phyloP scores from a whole-genome alignment of 495 filamentous ascomycete species.

The Podospora fimiseda region DNA sequence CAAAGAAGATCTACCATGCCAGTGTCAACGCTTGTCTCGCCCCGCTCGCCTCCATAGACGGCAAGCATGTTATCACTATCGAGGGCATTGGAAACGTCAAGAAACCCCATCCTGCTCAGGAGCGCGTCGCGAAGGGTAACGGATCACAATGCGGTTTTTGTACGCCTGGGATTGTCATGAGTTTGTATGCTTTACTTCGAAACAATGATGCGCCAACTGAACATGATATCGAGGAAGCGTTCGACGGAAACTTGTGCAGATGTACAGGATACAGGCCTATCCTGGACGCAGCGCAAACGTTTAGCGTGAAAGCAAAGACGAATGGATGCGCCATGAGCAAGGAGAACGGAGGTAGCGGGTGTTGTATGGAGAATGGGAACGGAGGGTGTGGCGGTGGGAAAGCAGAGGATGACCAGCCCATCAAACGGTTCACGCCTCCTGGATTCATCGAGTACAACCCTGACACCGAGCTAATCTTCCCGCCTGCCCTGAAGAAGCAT shows the following conservation, averaged over 20 bases:
- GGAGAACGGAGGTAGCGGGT: slow-evolving; percentile 57
- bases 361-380: slow-evolving; percentile 55
- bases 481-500: slow-evolving; percentile 73
- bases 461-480: slow-evolving; percentile 93
- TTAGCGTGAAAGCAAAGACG: slow-evolving; percentile 37
- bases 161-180: slow-evolving; percentile 97
- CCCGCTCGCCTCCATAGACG: slow-evolving; percentile 85
- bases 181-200: slow-evolving; percentile 73
- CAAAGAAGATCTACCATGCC: slow-evolving; percentile 82
- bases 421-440: slow-evolving; percentile 69
- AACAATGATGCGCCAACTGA: slow-evolving; percentile 64
- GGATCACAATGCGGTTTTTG: slow-evolving; percentile 77
- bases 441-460: slow-evolving; percentile 91
- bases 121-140: slow-evolving; percentile 74
- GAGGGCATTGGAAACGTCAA: slow-evolving; percentile 93
- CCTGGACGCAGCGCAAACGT: slow-evolving; percentile 80
- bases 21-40: slow-evolving; percentile 93
- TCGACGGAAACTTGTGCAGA: slow-evolving; percentile 92
- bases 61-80: slow-evolving; percentile 96
- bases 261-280: slow-evolving; percentile 96
- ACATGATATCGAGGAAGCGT: slow-evolving; percentile 78
- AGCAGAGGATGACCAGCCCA: slow-evolving; percentile 41
- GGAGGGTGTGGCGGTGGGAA: slow-evolving; percentile 41
- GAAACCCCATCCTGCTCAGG: slow-evolving; percentile 83
- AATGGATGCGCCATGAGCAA: slow-evolving; percentile 51